phyloP scores from a whole-genome alignment of 495 filamentous ascomycete genomes.

The Hypoxylon rickii region DNA sequence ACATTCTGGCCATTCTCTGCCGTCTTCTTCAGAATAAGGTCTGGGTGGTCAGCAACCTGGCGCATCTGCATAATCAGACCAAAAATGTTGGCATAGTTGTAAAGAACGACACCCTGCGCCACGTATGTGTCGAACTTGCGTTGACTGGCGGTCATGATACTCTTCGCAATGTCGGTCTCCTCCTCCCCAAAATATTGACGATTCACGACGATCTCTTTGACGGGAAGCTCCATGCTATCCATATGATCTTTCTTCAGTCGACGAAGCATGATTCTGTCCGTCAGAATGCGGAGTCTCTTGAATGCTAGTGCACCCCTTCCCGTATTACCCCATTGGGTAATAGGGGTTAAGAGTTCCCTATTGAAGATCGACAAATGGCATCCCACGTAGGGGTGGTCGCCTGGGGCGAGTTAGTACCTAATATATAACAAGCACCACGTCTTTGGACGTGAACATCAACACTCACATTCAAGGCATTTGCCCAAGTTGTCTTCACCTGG shows the following conservation, averaged over 20 bases:
- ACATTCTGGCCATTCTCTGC: conserved; percentile 85
- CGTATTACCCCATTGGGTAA: conserved; percentile 56
- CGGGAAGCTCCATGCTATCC: conserved; percentile 89
- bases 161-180: conserved; percentile 91
- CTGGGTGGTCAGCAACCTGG: conserved; percentile 93
- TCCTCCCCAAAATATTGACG: conserved; percentile 95
- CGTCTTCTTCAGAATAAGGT: conserved; percentile 87
- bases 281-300: conserved; percentile 79
- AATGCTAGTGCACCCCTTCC: conserved; percentile 68
- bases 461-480: conserved; percentile 67
- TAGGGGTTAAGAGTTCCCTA: conserved; percentile 89
- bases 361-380: conserved; percentile 95
- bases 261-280: conserved; percentile 90
- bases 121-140: conserved; percentile 95
- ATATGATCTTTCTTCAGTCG: conserved; percentile 91
- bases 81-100: conserved; percentile 92
- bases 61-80: conserved; percentile 97
- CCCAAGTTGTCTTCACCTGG: conserved; percentile 64
- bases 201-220: conserved; percentile 89
- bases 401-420: conserved; percentile 31
- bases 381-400: conserved; percentile 66
- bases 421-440: no score
- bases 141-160: conserved; percentile 87
- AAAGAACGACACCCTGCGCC: conserved; percentile 88
- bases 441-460: neutral